Base-by-base conservation (phyloP, 2,329 filamentous ascomycete genomes). In the Daldinia sp. region DNA sequence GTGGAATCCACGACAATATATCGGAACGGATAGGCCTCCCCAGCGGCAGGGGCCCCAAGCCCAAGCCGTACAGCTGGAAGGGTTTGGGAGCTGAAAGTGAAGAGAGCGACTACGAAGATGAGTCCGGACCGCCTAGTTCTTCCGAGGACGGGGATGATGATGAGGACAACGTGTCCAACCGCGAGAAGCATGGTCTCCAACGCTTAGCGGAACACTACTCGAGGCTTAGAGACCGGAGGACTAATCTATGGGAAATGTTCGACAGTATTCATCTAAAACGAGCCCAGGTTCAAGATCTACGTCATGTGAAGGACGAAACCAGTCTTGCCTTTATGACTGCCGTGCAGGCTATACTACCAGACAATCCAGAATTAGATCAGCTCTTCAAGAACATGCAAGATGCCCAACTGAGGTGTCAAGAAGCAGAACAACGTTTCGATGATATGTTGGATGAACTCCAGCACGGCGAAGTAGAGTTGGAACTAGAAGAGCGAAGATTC, bases 391-490 rank as follows among this genome's bases (percentile, higher is more conserved):
- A 57, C 23, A 70, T 74, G 67, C 67, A 69, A 47, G 52, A 59
- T 21, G 64, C 67, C 7, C 68, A 65, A 29, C 43, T 67, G 6
- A 49, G 25, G 5, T 72, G 60, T 23, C 70, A 70, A 34, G 65
- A 71, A 55, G 72, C 70, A 9, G 72, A 74, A 52, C 58, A 71
- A n/a, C 67, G 59, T 47, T 65, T 75, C 7, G 70, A 74, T 5
- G 63, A 72, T 35, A 61, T 72, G 41, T 45, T 74, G 19, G 72
- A 74, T 57, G 68, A 73, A 10, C 60, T 73, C n/a, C 64, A 74
- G 30, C 55, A 69, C 17, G 64, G 57, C 21, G 68, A 71, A 15
- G 49, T 63, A 11, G 68, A 68, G 15, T 32, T 74, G 4, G 64
- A 72, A 19, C 52, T 63, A 10, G 68, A 72, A 56, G 71, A 74